phyloP scores from a whole-genome alignment of 2,329 filamentous ascomycete genomes.

The Trichophyton mentagrophytes region DNA sequence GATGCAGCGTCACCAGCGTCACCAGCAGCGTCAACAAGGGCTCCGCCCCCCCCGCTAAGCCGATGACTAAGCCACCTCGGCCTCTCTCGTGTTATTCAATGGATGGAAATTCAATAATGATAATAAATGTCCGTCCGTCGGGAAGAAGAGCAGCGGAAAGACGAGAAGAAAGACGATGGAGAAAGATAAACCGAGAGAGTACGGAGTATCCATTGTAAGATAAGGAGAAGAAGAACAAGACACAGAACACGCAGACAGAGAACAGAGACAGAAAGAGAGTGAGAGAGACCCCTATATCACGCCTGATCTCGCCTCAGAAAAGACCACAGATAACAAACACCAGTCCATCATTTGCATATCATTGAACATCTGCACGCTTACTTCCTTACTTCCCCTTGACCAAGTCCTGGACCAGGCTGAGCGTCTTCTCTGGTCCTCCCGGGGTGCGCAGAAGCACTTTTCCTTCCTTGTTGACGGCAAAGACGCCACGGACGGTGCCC shows the following conservation, averaged over 20 bases:
- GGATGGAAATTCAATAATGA: background rate
- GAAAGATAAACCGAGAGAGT: background rate
- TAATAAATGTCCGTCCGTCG: background rate
- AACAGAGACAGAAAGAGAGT: background rate
- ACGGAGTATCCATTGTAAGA: background rate
- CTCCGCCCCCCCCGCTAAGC: no score
- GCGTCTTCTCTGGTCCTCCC: slow-evolving; percentile 65
- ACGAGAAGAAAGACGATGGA: background rate
- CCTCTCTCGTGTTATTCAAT: no score
- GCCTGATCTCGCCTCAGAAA: background rate
- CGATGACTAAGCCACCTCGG: no score
- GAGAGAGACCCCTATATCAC: background rate
- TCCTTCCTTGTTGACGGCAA: slow-evolving; percentile 69
- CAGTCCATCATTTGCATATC: background rate
- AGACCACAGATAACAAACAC: background rate
- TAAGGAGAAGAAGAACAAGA: no score
- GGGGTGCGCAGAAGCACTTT: slow-evolving; percentile 64
- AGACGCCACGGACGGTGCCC: slow-evolving; percentile 74
- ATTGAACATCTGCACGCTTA: background rate
- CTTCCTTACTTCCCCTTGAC: slow-evolving; percentile 32
- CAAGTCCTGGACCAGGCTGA: slow-evolving; percentile 62
- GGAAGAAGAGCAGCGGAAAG: background rate
- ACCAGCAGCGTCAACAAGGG: no score
- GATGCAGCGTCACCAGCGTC: no score
- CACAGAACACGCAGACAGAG: background rate